Conservation (phyloP, 371 early-diverging fungal genomes). For the Polyrhizophydium stewartii region DNA sequence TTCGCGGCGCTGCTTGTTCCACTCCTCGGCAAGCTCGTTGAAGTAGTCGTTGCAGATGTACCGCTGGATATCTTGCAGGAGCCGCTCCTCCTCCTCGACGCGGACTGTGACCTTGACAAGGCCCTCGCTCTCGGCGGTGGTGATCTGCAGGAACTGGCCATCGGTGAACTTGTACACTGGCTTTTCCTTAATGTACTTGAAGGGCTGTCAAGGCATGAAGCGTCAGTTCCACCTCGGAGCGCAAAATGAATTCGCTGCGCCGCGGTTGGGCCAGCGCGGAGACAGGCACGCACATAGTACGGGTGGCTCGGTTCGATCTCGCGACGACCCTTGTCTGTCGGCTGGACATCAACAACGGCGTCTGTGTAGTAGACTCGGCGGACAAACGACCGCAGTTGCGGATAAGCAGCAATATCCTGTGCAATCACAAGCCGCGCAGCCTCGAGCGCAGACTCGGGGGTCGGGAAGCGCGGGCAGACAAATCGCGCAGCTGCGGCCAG, state of each 20-base stretch:
- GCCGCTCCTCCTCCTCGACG: constrained; percentile 56
- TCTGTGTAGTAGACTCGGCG: constrained; percentile 66
- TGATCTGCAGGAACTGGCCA: constrained; percentile 71
- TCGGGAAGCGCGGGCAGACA: constrained; percentile 48
- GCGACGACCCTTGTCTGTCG: constrained; percentile 75
- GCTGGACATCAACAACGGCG: constrained; percentile 68
- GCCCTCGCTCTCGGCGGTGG: constrained; percentile 73
- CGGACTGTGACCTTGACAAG: constrained; percentile 62
- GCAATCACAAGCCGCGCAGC: constrained; percentile 12
- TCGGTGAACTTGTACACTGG: constrained; percentile 65
- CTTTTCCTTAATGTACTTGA: constrained; percentile 82
- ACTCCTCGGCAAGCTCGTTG: constrained; percentile 62
- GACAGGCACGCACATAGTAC: constrained; percentile 48
- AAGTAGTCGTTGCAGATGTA: constrained; percentile 52
- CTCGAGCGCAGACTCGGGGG: constrained; percentile 55
- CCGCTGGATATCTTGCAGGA: constrained; percentile 55
- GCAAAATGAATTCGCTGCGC: background rate
- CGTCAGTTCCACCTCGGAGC: no score
- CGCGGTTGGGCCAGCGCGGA: background rate
- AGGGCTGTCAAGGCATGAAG: constrained; percentile 41
- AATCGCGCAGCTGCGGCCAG: constrained; percentile 60
- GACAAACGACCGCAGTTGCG: constrained; percentile 74
- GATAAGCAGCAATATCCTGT: background rate
- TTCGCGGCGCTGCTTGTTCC: constrained; percentile 76
- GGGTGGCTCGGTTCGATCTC: constrained; percentile 80